Evolutionary conservation across 2,329 filamentous ascomycete genomes (phyloP).

Genomic region (Trichophyton schoenleinii): DNA sequence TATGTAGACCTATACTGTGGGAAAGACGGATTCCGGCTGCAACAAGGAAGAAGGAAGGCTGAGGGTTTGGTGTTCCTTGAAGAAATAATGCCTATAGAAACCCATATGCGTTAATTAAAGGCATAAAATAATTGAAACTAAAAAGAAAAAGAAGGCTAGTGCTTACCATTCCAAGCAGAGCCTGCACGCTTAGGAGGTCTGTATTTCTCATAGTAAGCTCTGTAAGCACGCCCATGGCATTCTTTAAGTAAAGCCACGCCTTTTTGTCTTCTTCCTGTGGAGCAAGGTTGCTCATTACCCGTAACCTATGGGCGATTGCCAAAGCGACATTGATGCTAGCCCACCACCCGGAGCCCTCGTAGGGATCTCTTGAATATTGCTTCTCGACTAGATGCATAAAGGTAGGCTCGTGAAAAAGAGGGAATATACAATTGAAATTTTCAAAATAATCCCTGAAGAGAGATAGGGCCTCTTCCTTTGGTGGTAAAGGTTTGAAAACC

Average conservation of each 20-base stretch:
- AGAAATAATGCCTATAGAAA: slow-evolving; percentile 59
- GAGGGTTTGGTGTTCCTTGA: slow-evolving; percentile 91
- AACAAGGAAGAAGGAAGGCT: slow-evolving; percentile 82
- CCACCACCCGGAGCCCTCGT: slow-evolving; percentile 96
- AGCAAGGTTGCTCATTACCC: slow-evolving; percentile 90
- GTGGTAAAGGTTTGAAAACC: slow-evolving; percentile 69
- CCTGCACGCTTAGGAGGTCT: slow-evolving; percentile 87
- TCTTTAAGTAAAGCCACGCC: slow-evolving; percentile 92
- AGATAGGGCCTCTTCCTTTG: slow-evolving; percentile 76
- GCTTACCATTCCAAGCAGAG: slow-evolving; percentile 69
- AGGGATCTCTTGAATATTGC: slow-evolving; percentile 85
- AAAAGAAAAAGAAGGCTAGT: no score
- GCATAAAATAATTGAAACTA: background rate
- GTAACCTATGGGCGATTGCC: slow-evolving; percentile 82
- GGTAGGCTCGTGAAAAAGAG: slow-evolving; percentile 90
- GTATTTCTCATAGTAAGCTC: slow-evolving; percentile 94
- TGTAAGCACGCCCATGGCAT: slow-evolving; percentile 83
- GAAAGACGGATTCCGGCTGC: slow-evolving; percentile 81
- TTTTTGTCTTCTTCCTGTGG: slow-evolving; percentile 85
- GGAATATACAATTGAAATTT: slow-evolving; percentile 99
- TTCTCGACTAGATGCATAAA: slow-evolving; percentile 96
- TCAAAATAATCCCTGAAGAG: slow-evolving; percentile 90
- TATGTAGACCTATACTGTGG: slow-evolving; percentile 91
- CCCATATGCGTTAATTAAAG: background rate
- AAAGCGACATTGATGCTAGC: slow-evolving; percentile 87